Conservation (phyloP, 1,284 basidiomycete genomes). For the Porogramme epimiltina region DNA sequence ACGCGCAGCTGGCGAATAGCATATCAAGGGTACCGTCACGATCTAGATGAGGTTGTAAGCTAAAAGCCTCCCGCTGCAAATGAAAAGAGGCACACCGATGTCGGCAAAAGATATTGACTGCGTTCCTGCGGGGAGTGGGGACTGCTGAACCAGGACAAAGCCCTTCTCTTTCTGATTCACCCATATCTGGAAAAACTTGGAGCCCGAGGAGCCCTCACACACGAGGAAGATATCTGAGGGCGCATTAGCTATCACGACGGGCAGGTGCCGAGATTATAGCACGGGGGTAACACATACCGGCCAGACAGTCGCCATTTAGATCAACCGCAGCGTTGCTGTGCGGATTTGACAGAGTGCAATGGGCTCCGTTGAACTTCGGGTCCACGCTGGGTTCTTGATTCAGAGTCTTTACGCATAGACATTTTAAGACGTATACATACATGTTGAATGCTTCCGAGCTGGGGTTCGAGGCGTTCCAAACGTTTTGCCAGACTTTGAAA, state of each 20-base stretch:
- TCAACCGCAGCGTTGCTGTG: slow-evolving; percentile 97
- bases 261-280: not conserved
- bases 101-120: slow-evolving; percentile 91
- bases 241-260: slow-evolving; percentile 1
- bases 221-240: slow-evolving; percentile 84
- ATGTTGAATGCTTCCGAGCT: slow-evolving; percentile 58
- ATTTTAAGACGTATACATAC: slow-evolving; percentile 50
- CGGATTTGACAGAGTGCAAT: slow-evolving; percentile 81
- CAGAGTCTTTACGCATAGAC: too few species aligned
- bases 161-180: slow-evolving; percentile 78
- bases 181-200: slow-evolving; percentile 88
- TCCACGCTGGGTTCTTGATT: slow-evolving; percentile 47
- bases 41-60: slow-evolving; percentile 58
- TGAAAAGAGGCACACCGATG: slow-evolving; percentile 59
- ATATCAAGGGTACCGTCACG: slow-evolving; percentile 97
- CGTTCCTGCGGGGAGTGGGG: slow-evolving; percentile 74
- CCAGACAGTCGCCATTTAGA: slow-evolving; percentile 94
- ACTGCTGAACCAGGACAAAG: slow-evolving; percentile 72
- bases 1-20: slow-evolving; percentile 85
- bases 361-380: slow-evolving; percentile 59
- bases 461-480: slow-evolving; percentile 63
- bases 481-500: slow-evolving; percentile 76
- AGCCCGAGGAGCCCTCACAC: slow-evolving; percentile 63
- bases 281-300: slow-evolving; percentile 51
- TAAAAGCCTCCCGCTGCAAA: not conserved